A percentile compares a stretch with the other conserved stretches of the same genome.
Conservation (phyloP, 176 grass and related monocot species). For the Carex cristatella region DNA sequence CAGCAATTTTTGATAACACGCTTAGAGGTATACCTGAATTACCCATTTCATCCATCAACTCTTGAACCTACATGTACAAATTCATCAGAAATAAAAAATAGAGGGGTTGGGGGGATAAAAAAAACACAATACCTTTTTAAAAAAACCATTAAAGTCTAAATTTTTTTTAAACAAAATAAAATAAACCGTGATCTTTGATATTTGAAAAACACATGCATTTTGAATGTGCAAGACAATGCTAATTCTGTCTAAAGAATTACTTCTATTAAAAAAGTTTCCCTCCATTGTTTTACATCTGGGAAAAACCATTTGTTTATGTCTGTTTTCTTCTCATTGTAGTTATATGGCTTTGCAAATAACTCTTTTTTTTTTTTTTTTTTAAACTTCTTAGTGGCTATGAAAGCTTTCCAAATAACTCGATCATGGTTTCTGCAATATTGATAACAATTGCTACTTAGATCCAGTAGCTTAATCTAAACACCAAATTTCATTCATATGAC, state of each 20-base stretch:
- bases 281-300: not conserved
- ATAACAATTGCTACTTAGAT: not conserved
- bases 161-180: not conserved
- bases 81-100: not conserved
- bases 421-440: not conserved
- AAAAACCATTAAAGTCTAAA: not conserved
- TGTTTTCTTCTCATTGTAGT: conserved; percentile 1
- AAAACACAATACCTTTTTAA: not conserved
- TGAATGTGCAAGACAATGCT: not conserved
- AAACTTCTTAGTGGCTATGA: too few relatives aligned
- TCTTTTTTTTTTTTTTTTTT: not conserved
- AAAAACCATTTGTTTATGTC: not conserved
- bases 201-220: not conserved
- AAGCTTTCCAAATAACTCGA: not conserved
- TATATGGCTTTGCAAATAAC: not conserved
- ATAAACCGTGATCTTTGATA: not conserved
- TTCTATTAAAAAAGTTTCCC: not conserved
- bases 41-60: conserved; percentile 95
- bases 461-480: not conserved
- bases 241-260: not conserved
- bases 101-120: not conserved
- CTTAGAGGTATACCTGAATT: conserved; percentile 76
- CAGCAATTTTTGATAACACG: conserved; percentile 71
- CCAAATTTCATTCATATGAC: not conserved
- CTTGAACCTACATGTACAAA: conserved; percentile 48